phyloP scores from a whole-genome alignment of 1,139 yeast genomes.

The Candida glucosophila region DNA sequence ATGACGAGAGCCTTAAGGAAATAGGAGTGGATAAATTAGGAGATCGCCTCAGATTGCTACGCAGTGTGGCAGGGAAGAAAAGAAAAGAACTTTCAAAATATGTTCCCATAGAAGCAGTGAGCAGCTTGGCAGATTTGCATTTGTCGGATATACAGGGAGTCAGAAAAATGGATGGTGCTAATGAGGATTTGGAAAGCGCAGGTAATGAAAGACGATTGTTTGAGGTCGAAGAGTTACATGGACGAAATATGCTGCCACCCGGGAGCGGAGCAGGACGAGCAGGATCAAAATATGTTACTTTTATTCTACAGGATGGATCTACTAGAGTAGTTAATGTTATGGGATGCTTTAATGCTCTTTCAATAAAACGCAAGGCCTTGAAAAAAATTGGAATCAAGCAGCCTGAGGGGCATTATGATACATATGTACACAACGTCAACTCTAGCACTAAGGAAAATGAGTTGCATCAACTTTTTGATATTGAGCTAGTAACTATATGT shows the following conservation, averaged over 20 bases:
- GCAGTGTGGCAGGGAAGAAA: constrained; percentile 40
- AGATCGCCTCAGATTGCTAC: constrained; percentile 62
- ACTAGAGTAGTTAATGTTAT: constrained; percentile 63
- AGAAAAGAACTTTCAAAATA: constrained; percentile 25
- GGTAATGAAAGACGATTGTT: no score
- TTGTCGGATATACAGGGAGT: constrained; percentile 3
- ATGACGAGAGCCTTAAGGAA: constrained; percentile 59
- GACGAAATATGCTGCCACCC: constrained; percentile 1
- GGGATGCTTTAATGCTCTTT: constrained; percentile 75
- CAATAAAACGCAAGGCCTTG: constrained; percentile 65
- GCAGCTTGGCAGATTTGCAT: constrained; percentile 16
- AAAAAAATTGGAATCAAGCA: constrained; percentile 47
- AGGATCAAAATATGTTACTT: constrained; percentile 44
- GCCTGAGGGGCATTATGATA: constrained; percentile 32
- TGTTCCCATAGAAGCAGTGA: constrained; percentile 24
- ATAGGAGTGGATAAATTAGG: constrained; percentile 75
- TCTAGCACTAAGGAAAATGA: constrained; percentile 17
- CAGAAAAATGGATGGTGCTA: background rate
- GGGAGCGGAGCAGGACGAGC: constrained; percentile 14
- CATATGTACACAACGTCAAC: constrained; percentile 24
- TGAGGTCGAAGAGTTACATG: background rate
- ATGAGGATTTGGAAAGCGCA: background rate
- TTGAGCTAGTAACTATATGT: constrained; percentile 75
- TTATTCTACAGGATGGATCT: constrained; percentile 73
- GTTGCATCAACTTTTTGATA: constrained; percentile 56